Percentiles rank a stretch among this genome's conserved stretches.
These are phyloP conservation scores for Gamarada debralockiae DNA, from an alignment of 495 filamentous ascomycete species.

Conservation along the genomic window DNA sequence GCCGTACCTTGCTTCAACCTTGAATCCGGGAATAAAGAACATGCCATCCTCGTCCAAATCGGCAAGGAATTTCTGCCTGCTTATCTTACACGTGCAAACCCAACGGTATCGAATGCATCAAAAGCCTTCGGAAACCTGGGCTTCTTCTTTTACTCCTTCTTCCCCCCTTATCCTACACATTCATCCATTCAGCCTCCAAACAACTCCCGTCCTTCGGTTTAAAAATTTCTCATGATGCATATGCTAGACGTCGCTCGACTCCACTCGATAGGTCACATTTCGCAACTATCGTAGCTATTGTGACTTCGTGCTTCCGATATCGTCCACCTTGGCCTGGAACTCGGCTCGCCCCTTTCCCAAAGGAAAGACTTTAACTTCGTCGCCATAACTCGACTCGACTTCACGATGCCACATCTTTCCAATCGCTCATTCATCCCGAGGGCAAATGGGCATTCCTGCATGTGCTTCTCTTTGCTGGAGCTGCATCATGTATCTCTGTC, in stretches of 20 bases:
- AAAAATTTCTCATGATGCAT: background rate
- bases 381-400: background rate
- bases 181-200: too few relatives aligned
- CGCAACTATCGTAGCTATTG: background rate
- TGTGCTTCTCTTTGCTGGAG: background rate
- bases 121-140: too few relatives aligned
- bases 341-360: background rate
- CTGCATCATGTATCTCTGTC: background rate
- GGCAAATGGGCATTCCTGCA: too few relatives aligned
- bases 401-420: conserved; percentile 25
- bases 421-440: background rate
- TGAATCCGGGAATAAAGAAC: background rate
- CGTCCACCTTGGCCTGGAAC: background rate
- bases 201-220: too few relatives aligned
- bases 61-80: too few relatives aligned
- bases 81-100: too few relatives aligned
- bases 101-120: too few relatives aligned
- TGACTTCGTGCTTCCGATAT: conserved; percentile 10
- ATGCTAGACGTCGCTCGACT: too few relatives aligned
- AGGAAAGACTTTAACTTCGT: background rate
- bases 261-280: background rate
- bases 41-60: too few relatives aligned
- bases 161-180: too few relatives aligned
- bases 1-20: background rate
- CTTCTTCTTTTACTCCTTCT: too few relatives aligned